Evolutionary conservation across 345 rosid genomes (phyloP), one percentile per base, ranked within the genome.

Genomic region (Rhodamnia rubescens): DNA sequence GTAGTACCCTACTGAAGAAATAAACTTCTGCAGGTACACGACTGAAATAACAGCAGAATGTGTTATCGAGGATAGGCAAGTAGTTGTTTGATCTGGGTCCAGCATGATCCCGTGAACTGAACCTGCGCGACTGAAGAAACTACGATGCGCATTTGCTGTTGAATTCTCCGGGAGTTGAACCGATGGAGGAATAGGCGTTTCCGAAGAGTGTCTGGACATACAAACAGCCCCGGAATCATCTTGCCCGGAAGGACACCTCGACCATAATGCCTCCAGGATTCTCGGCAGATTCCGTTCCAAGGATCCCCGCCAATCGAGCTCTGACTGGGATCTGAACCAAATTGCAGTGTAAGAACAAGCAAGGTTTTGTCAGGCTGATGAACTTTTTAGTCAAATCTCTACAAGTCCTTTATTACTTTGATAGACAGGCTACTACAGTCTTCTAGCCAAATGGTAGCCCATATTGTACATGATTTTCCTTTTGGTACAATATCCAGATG

Each of bases 241-340:
- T 90, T 96, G 96, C 85, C 92, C 92, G 98, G 98, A 98, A 96
- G 89, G 92, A 92, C 11, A 96, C 98, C 93, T 96, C 99, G 49
- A 96, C 98, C 98, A 95, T 96, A 13, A 92, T 21, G 40, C 95
- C 98, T 82, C 92, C 88, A 0, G 96, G 97, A 88, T 93, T 91
- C 88, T 92, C 97, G 4, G 81, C 74, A 3, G 92, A 86, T 84
- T 91, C 94, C 7, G 94, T 95, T 86, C 96, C 95, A 0, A 96
- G 98, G 42, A 97, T 90, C 74, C 95, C 95, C 58, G 93, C 91
- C 86, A 91, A 96, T 90, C 92, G 90, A 47, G 98, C 96, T 83
- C 98, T 98, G 0, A 93, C 91, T 0, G 98, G 99, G 90, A 95
- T 92, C 98, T 97, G 92, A 27, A 47, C 53, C 36, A 53, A 69